Conservation (phyloP, 202 grass and related monocot genomes). For the Setaria italica region DNA sequence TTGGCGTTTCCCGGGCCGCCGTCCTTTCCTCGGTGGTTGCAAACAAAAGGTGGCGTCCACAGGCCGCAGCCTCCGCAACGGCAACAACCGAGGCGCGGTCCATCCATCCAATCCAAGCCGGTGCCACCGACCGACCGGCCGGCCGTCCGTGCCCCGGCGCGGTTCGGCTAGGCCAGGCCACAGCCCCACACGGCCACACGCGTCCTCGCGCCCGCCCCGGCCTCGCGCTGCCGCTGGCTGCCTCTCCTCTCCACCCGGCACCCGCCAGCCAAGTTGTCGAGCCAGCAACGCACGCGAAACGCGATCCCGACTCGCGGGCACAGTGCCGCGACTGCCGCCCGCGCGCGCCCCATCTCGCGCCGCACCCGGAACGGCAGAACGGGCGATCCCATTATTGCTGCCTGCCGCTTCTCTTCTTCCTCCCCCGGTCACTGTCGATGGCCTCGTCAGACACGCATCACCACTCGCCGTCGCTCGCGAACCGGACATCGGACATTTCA, state of each 20-base stretch:
- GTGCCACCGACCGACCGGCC: neutral
- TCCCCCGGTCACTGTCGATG: neutral
- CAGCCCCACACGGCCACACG: neutral
- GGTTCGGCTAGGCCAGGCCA: neutral
- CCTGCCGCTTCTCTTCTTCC: neutral
- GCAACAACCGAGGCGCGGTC: neutral
- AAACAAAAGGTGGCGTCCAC: neutral
- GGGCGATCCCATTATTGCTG: neutral
- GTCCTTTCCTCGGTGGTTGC: conserved; percentile 27
- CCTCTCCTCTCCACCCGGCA: neutral
- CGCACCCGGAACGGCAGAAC: neutral
- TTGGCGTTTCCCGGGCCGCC: neutral
- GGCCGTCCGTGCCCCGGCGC: neutral
- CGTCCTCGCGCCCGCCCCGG: neutral
- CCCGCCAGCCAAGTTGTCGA: neutral
- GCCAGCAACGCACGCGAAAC: neutral
- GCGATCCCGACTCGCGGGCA: neutral
- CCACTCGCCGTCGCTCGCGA: too few relatives aligned
- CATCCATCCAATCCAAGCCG: neutral
- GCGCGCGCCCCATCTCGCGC: neutral
- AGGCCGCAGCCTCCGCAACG: neutral
- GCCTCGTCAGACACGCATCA: conserved; percentile 8
- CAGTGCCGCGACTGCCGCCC: neutral
- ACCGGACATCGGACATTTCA: neutral
- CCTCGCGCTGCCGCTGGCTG: neutral